Evolutionary conservation across 257 asterid genomes (phyloP).

Genomic region (Solanum dulcamara): DNA sequence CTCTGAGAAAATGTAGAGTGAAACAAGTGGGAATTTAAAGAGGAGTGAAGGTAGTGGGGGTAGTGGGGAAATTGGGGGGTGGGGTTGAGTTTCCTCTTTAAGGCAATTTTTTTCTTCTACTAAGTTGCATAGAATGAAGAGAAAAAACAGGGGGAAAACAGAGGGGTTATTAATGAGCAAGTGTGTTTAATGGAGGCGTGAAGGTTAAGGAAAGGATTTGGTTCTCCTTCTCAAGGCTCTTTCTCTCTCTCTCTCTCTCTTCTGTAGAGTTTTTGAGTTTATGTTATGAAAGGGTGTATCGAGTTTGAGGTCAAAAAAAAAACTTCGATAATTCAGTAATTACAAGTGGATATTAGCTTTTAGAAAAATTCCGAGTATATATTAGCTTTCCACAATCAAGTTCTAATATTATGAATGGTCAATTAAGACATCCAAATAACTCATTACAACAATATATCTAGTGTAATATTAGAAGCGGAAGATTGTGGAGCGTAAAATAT

Average conservation of each 20-base stretch:
- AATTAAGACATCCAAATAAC: too few species aligned
- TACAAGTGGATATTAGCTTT: too few species aligned
- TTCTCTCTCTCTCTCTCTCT: constrained; percentile 2
- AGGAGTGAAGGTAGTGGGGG: background rate
- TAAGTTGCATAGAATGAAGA: background rate
- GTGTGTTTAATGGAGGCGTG: constrained; percentile 46
- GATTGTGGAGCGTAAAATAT: too few species aligned
- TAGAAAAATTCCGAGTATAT: too few species aligned
- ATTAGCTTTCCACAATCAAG: background rate
- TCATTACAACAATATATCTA: too few species aligned
- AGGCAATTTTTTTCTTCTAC: background rate
- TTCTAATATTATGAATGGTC: background rate
- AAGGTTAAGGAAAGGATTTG: constrained; percentile 51
- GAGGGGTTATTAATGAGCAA: background rate
- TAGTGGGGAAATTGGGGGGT: background rate
- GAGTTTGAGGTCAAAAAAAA: background rate
- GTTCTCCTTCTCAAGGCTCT: constrained; percentile 51
- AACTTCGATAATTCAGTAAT: too few species aligned
- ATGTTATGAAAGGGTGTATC: constrained; percentile 13
- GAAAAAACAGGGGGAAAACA: background rate
- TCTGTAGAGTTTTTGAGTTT: constrained; percentile 13
- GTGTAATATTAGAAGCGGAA: too few species aligned
- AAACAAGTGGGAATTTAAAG: constrained; percentile 24
- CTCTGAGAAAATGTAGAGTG: constrained; percentile 3
- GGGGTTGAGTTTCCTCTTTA: background rate